Evolutionary conservation across 2,329 filamentous ascomycete species (phyloP).

Genomic region (Gaeumannomyces tritici): DNA sequence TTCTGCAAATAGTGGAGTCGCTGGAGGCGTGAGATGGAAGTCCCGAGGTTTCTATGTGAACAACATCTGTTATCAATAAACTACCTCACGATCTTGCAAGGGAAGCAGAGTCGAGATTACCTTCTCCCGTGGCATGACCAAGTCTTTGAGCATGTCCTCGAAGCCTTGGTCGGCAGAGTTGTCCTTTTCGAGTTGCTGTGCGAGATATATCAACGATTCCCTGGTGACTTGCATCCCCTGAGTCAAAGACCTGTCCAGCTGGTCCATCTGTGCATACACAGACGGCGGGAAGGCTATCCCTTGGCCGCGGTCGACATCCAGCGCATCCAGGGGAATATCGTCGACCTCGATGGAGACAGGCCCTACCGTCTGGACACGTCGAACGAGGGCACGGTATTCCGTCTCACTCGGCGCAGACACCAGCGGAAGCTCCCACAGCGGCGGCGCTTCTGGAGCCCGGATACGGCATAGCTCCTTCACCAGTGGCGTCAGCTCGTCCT

Average conservation of each 20-base stretch:
- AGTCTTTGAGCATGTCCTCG: background rate
- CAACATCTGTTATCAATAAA: background rate
- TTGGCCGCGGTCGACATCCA: background rate
- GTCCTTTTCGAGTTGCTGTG: background rate
- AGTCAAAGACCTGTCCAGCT: background rate
- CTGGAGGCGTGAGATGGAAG: constrained; percentile 3
- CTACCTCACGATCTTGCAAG: background rate
- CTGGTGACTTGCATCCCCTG: background rate
- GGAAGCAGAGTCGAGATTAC: background rate
- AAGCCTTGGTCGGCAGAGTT: background rate
- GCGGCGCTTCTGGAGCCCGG: background rate
- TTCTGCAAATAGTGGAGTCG: background rate
- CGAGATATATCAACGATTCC: background rate
- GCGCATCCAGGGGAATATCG: background rate
- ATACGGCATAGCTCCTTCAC: background rate
- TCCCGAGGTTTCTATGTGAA: background rate
- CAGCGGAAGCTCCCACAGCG: background rate
- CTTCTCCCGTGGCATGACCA: background rate
- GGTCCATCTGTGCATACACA: background rate
- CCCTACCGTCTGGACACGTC: background rate
- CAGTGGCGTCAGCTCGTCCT: background rate
- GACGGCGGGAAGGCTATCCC: background rate
- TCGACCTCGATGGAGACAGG: background rate
- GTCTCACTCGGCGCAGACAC: background rate
- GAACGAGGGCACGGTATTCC: background rate